Evolutionary conservation across 352 stramenopile genomes (phyloP).

Genomic region (Elongisporangium prolatum): DNA sequence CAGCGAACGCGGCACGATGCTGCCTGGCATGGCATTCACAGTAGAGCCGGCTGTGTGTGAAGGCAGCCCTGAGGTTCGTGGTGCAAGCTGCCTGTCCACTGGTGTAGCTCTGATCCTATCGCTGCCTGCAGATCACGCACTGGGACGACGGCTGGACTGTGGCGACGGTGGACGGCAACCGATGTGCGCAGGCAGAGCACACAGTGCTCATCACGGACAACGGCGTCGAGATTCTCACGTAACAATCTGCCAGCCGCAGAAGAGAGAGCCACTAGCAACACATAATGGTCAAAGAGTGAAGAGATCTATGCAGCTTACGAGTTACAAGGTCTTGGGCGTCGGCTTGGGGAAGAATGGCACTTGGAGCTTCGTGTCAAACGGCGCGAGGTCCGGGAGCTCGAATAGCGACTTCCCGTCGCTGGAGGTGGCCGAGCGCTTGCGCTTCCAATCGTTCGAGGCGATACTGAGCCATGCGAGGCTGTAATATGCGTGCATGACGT

Average conservation of each 20-base stretch:
- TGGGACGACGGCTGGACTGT: slow-evolving; percentile 98
- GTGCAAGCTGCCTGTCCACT: background rate
- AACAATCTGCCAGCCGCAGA: no score
- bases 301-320: background rate
- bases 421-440: slow-evolving; percentile 7
- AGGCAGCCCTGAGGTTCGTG: slow-evolving; percentile 70
- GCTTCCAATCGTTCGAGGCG: slow-evolving; percentile 24
- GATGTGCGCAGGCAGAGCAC: slow-evolving; percentile 97
- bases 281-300: slow-evolving; percentile 9
- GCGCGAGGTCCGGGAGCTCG: slow-evolving; percentile 33
- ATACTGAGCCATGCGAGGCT: slow-evolving; percentile 89
- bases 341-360: slow-evolving; percentile 61
- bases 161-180: slow-evolving; percentile 89
- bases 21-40: slow-evolving; percentile 97
- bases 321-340: slow-evolving; percentile 8
- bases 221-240: slow-evolving; percentile 95
- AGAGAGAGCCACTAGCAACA: slow-evolving; percentile 5
- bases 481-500: slow-evolving; percentile 92
- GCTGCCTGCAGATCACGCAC: slow-evolving; percentile 55
- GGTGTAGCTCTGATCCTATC: background rate
- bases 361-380: slow-evolving; percentile 73
- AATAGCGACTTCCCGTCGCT: slow-evolving; percentile 7
- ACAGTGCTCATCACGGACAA: slow-evolving; percentile 95
- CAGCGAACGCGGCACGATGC: slow-evolving; percentile 68
- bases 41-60: slow-evolving; percentile 98